Base-by-base conservation (phyloP, 441 rosid species). In the Lepidium campestre region DNA sequence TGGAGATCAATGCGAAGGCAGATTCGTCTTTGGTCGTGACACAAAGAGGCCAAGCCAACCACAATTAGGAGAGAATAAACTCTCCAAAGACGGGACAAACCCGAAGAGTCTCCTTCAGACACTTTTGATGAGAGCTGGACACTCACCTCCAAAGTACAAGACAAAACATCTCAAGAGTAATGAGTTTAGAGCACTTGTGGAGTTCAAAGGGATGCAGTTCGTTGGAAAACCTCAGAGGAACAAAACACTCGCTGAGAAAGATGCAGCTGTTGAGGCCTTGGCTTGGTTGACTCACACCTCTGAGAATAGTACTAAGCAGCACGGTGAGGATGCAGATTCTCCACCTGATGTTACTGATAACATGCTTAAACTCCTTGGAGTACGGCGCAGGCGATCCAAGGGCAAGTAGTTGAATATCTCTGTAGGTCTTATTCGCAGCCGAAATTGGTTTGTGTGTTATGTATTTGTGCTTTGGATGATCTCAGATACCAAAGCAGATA, bases 131-230 rank as follows among this genome's bases (percentile, higher is more conserved):
- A 82, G 99, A 78, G 98, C 99, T 1, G 98, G 96, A 29, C 97
- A 95, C 75, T 87, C 96, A 32, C 98, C 99, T 75, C 99, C 99
- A 34, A 95, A 85, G 52, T 95, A 95, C 85, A 95, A 90, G 74
- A 86, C 95, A 0, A 95, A 95, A 80, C 99, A 91, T 74, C 88
- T 95, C 4, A 88, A 91, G 80, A 85, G 95, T 0, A 91, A 95
- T 31, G 99, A 95, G 83, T 95, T 85, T 65, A 79, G 98, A 69
- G 94, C 98, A 12, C 86, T 95, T n/a, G 96, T 87, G 22, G 99
- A 95, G 76, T 91, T 95, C 77, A 91, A 91, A 76, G 99, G 98
- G 12, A 91, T 95, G 97, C 99, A 95, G 39, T 95, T 95, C 66
- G 93, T 95, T 0, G 99, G 98, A 41, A 95, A 95, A 71, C 97